Base-by-base conservation (phyloP, 1,139 yeast species). In the Zygosaccharomyces pseudobailii region DNA sequence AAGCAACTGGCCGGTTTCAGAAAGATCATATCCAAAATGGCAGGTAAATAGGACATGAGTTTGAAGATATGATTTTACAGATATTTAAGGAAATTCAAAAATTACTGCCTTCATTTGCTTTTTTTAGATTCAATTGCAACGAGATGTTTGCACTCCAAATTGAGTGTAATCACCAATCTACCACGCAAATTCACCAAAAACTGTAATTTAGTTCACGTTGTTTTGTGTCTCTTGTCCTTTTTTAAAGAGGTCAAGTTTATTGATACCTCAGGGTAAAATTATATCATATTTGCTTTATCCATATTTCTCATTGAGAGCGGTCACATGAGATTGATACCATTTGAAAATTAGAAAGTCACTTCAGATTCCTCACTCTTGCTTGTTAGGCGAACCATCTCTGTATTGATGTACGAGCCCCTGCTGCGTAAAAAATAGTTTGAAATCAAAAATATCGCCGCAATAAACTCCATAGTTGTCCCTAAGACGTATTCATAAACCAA, bases 401-500 rank as follows among this genome's bases (percentile, higher is more conserved):
- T 24, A 24, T 24, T 24, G 27, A 24, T 24, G 27, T 24, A 24
- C 7, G 27, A 24, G 27, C 27, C 27, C 8, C 27, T 24, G 27
- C 27, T 24, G 27, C 27, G n/a, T 23, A 41, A 22, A 23, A 41
- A 41, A 24, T 41, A 41, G 30, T 41, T 41, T 23, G 43, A 41
- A 41, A 41, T 4, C 21, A 39, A 25, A 13, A 39, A 17, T 17
- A 17, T 17, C 17, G 35, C 42, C 17, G 42, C 20, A 17, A 39
- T 23, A 17, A 39, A 44, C 34, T 44, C 47, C 47, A 44, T 44
- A 17, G 40, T 40, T 9, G 47, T 44, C 13, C 41, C 47, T 35
- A 44, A 35, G 20, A 44, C 45, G 22, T 44, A 44, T 28, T 44
- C 47, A 25, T 42, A 44, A 28, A 28, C 34, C 21, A 40, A 32